Evolutionary conservation across 306 rosid species (phyloP), one percentile per base, ranked within the genome.

Genomic region (Cicer arietinum): DNA sequence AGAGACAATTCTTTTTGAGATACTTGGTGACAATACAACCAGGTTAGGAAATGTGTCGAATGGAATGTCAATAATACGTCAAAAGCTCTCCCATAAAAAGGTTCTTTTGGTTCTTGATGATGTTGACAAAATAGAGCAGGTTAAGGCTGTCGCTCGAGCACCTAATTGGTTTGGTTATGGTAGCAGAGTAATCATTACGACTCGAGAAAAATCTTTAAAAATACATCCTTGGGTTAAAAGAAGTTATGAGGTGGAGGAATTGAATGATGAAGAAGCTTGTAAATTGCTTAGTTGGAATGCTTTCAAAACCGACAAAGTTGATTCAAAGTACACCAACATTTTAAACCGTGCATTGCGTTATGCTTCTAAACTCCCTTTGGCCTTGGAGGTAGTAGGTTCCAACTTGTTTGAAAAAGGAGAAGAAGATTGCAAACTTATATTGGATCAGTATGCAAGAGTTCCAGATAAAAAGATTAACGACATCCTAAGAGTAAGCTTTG

Each of bases 361-460:
- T 6, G 52, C 70, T 64, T 64, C 70, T 42, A 1, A 37, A 51
- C 37, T 64, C 10, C 70, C 70, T 2, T 17, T 64, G 52, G 70
- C 70, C 4, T 30, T 79, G 44, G 62, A 52, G 9, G 59, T 72
- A 10, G 37, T 72, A 14, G 83, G 83, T 12, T 71, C 74, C 6
- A 6, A 10, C 41, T 58, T 58, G 64, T 10, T 58, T 22, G 41
- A 7, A 10, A 57, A 57, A 22, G 44, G 1, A 10, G 17, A 3
- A 14, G 52, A 53, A 8, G 37, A 63, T 2, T 79, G 78, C 42
- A 12, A 16, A 4, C 25, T 14, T 42, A 5, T 11, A 1, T 48
- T 79, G 0, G 61, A 64, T 45, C 10, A 7, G 39, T 79, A 71
- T 53, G 17, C 53, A 7, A 53, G 8, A 8, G 4, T 8, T 37